Evolutionary conservation across 2,329 filamentous ascomycete species (phyloP), one percentile per base, ranked within the genome.

Genomic region (Mollisiaceae sp.): DNA sequence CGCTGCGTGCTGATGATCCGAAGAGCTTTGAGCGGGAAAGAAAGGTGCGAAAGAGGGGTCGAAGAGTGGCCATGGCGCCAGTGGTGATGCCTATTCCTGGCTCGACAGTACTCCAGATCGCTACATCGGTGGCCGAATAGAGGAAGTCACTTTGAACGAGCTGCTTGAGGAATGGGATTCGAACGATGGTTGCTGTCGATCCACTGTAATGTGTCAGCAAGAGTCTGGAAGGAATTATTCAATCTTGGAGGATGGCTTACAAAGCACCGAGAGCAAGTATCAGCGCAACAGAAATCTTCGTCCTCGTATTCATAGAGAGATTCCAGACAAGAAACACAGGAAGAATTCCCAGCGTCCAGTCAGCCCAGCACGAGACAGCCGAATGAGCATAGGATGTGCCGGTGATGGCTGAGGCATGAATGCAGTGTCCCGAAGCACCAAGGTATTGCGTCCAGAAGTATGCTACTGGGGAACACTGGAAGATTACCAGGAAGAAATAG

Each of bases 261-360:
- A 79, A 60, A 35, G 77, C 76, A 36, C 79, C 78, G 9, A 80
- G 71, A 20, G 66, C 69, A 8, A 75, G 65, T 56, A 74, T 71
- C 12, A 72, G 27, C 22, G 68, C 69, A n/a, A 79, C 71, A 22
- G 75, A 78, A 15, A 79, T 52, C 66, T 80, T 80, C 6, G 78
- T 77, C 54, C 75, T 71, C 0, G 50, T 69, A 54, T 75, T 78
- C 72, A 81, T 79, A 41, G 77, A 72, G 4, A 80, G 70, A 38
- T 77, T 75, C 75, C 76, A 79, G 14, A 81, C 78, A 8, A 81
- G 66, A 41, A 78, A 76, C 22, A 79, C 75, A 1, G 79, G 79
- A 2, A 81, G 72, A 1, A 78, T 74, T 39, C 75, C 78, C 47
- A 79, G 74, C 3, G 74, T 77, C 74, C 78, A 78, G 64, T 81